Base-by-base conservation (phyloP, 2,329 filamentous ascomycete species). In the Colletotrichum sp. region DNA sequence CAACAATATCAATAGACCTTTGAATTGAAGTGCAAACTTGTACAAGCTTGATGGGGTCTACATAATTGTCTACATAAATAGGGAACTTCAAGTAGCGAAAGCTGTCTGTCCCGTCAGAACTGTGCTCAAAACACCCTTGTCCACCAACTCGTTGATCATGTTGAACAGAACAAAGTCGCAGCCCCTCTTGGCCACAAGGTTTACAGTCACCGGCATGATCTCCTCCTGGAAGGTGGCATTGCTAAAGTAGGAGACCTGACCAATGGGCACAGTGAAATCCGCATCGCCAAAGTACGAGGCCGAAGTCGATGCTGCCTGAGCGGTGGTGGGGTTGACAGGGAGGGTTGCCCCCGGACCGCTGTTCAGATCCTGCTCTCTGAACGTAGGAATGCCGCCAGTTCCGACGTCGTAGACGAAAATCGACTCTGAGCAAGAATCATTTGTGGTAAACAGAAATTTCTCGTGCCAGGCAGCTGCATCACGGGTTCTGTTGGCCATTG, bases 111-210 rank as follows among this genome's bases (percentile, higher is more conserved):
- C 85, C 7, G 84, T 84, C 79, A 83, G 85, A 2, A 87, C 83
- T 0, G 80, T 81, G 77, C 80, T 82, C 77, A 87, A 59, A 10
- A 86, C 81, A 2, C 85, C 85, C 52, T 81, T 79, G 65, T 86
- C 82, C 12, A 85, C 85, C 67, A 87, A 75, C 79, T 80, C 83
- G 77, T 86, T 82, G 71, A 86, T 81, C 81, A 87, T 82, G 36
- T 86, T 84, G 73, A 82, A 85, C 28, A 87, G 71, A 78, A 87
- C 81, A 75, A 85, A 85, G 70, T 87, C 86, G 73, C 86, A 88
- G 1, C 86, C 86, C n/a, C 84, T 75, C 77, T 83, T 85, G 8
- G 86, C 86, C 10, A 87, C 82, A 69, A 87, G 77, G 34, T 83
- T 85, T 4, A 87, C 83, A 13, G 85, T 86, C 8, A 88, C 85